These are phyloP conservation scores for Acanthamoeba rhysodes DNA, from an alignment of 208 protist genomes.

Conservation along the genomic window DNA sequence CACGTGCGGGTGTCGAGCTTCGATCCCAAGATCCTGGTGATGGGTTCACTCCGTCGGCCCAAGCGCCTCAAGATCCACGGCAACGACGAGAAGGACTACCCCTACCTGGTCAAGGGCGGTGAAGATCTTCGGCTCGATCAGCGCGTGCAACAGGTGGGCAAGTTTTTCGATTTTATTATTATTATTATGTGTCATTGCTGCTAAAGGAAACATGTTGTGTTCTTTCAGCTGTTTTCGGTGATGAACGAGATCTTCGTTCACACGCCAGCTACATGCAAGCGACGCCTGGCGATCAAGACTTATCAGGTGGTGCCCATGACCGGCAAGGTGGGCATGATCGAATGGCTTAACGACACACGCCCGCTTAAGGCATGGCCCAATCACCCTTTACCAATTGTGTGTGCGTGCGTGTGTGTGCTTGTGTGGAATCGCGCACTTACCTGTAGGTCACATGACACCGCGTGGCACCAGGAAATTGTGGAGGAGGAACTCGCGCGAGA, in stretches of 20 bases:
- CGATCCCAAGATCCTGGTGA: constrained; percentile 88
- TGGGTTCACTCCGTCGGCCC: constrained; percentile 93
- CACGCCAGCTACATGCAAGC: constrained; percentile 59
- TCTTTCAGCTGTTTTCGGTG: constrained; percentile 73
- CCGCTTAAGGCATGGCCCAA: constrained; percentile 85
- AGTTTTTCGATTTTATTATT: not conserved
- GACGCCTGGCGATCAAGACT: constrained; percentile 87
- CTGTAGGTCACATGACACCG: too few relatives aligned
- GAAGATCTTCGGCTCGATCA: constrained; percentile 96
- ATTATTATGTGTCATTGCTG: too few relatives aligned
- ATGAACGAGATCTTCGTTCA: constrained; percentile 92
- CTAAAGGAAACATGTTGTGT: too few relatives aligned
- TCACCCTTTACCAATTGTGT: not conserved
- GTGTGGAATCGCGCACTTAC: not conserved
- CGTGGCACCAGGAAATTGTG: constrained; percentile 86
- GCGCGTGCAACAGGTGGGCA: constrained; percentile 93
- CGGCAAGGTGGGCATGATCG: constrained; percentile 92
- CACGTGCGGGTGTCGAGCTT: constrained; percentile 87
- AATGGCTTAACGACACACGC: constrained; percentile 93
- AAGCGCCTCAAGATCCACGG: constrained; percentile 93
- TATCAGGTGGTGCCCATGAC: constrained; percentile 93
- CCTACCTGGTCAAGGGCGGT: constrained; percentile 95
- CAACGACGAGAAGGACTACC: constrained; percentile 90
- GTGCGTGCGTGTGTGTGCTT: not conserved
- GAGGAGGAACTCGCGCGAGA: constrained; percentile 83